Evolutionary conservation across 2,329 filamentous ascomycete genomes (phyloP), one percentile per base, ranked within the genome.

Genomic region (Didymella keratinophila): DNA sequence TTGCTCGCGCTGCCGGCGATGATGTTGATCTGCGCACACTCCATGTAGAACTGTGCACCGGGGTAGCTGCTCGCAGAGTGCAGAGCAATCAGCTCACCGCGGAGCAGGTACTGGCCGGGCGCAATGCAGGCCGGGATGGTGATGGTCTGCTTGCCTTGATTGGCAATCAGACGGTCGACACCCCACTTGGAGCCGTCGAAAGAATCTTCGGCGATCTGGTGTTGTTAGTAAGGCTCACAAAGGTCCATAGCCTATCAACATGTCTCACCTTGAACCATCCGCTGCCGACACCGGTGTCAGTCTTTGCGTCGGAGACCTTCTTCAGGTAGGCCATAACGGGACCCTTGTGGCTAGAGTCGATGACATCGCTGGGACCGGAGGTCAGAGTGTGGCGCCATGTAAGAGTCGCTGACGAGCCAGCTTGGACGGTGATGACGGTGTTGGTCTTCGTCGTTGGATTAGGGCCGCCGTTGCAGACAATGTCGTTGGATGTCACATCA

Each of bases 371-470:
- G 1, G 80, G 62, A 5, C 81, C 82, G 0, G 67, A 68, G 5
- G 71, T 75, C 12, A 87, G 75, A 1, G 84, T 86, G 75, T 87
- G 84, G 59, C 85, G 78, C 85, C 85, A 87, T 58, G 83, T 79
- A 6, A 84, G 83, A 9, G 79, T 81, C 2, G 86, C 80, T 1
- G 77, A 81, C 20, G 77, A 77, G 16, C 84, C 84, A 7, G 83
- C 73, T 57, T 73, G 69, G 0, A 75, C 81, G 5, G 71, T 75
- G 56, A 78, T 75, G 54, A 77, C 68, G 27, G 76, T 77, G 41
- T 56, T 66, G 41, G 67, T 72, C 30, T 60, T 57, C 20, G 59
- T 39, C 2, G 68, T 71, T 16, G 83, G 81, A 74, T 86, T 86
- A 5, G 83, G 82, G 2, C 79, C 78, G 12, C 84, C 83, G 68